These are phyloP conservation scores for Elaeis oleifera DNA, from an alignment of 202 grass and related monocot species.

Conservation along the genomic window DNA sequence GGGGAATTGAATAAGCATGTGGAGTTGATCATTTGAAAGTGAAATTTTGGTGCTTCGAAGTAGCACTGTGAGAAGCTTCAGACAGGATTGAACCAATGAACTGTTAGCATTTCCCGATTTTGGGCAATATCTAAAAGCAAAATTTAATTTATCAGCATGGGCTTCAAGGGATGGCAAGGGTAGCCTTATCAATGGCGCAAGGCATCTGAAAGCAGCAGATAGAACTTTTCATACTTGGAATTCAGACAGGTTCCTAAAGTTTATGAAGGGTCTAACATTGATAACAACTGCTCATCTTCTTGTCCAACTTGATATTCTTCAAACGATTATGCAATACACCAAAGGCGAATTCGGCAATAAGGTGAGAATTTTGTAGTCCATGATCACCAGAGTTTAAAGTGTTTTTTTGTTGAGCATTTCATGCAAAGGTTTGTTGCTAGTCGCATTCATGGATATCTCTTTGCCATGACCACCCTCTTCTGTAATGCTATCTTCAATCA, in stretches of 20 bases:
- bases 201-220: constrained; percentile 71
- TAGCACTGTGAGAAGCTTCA: constrained; percentile 70
- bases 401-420: constrained; percentile 18
- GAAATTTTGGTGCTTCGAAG: constrained; percentile 65
- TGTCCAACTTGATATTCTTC: constrained; percentile 71
- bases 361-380: constrained; percentile 51
- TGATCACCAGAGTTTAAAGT: constrained; percentile 14
- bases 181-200: constrained; percentile 62
- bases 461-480: constrained; percentile 33
- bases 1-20: constrained; percentile 66
- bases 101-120: constrained; percentile 56
- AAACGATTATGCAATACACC: constrained; percentile 55
- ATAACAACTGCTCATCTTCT: constrained; percentile 55
- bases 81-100: constrained; percentile 68
- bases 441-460: constrained; percentile 15
- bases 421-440: constrained; percentile 18
- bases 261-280: constrained; percentile 88
- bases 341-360: constrained; percentile 77
- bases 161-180: constrained; percentile 71
- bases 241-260: constrained; percentile 59
- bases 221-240: constrained; percentile 83
- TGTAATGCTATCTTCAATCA: constrained; percentile 58
- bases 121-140: constrained; percentile 79
- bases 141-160: constrained; percentile 62
- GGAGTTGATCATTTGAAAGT: constrained; percentile 70